phyloP scores from a whole-genome alignment of 106 monocot genomes.

The Agapanthus africanus region DNA sequence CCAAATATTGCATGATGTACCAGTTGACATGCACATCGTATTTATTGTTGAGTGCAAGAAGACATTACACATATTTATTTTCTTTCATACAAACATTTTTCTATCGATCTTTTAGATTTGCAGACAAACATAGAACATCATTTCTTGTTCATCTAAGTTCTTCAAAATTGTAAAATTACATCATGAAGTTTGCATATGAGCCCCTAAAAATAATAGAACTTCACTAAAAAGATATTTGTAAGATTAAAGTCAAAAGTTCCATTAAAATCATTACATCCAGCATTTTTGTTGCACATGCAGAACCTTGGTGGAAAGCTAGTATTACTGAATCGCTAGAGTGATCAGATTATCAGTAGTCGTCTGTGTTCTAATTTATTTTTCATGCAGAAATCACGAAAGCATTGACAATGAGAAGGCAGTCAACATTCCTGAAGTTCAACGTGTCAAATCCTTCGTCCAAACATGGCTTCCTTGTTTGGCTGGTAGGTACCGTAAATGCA shows the following conservation, averaged over 20 bases:
- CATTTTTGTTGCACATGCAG: no score
- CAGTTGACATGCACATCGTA: no score
- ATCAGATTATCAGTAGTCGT: neutral
- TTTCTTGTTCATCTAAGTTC: no score
- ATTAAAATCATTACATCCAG: no score
- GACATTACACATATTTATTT: neutral
- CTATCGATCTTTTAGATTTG: neutral
- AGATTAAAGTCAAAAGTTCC: no score
- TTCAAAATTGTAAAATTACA: no score
- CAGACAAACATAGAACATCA: no score
- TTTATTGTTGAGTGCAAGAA: neutral
- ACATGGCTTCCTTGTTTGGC: conserved; percentile 61
- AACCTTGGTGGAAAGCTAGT: neutral
- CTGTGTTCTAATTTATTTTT: conserved; percentile 16
- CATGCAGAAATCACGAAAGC: conserved; percentile 64
- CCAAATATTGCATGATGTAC: neutral
- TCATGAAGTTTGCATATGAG: no score
- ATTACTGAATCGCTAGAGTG: neutral
- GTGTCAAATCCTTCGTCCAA: conserved; percentile 47
- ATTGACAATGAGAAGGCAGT: conserved; percentile 79
- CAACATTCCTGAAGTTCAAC: conserved; percentile 62
- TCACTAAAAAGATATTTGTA: no score
- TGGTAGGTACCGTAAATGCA: conserved; percentile 49
- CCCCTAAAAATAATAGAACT: no score
- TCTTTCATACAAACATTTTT: neutral